Base-by-base conservation (phyloP, 2,329 filamentous ascomycete species). In the Plectosphaerella plurivora region DNA sequence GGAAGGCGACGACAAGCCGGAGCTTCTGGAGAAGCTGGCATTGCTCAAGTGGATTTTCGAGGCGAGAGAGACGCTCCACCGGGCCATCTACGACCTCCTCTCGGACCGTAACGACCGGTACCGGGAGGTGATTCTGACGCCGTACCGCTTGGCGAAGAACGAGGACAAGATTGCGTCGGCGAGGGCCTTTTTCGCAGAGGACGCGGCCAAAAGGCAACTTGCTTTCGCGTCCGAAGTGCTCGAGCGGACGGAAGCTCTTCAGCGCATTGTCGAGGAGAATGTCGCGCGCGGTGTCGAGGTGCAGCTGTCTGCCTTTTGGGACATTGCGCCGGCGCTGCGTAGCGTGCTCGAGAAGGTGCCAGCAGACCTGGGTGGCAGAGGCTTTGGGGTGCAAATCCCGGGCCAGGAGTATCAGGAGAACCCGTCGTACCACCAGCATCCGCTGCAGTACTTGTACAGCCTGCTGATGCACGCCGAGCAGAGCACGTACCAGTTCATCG, bases 11-110 rank as follows among this genome's bases (percentile, higher is more conserved):
- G 93, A 97, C 67, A 86, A 92, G 65, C 94, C 94, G 0, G 94
- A 99, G 68, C 78, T 97, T 0, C 76, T 97, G 3, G 94, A 99
- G 69, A 96, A 96, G 70, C 78, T 99, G 12, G 97, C 93, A 0
- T 81, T 97, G 47, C 78, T 97, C 14, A 99, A 97, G 64, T 97
- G 94, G 92, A 84, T 97, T 9, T 97, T 97, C 61, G 94, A 99
- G 67, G 88, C 89, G 1, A 86, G 92, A n/a, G 94, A 99, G 70
- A 79, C 82, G 46, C 77, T 97, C 9, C 87, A 97, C 71, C 86
- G 89, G 44, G 88, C 91, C 61, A 82, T 93, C 50, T 96, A 91
- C 64, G 89, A 95, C 60, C 74, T 97, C 11, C 81, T 96, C 35
- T 86, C 85, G 18, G 89, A 92, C 65, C 88, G 92, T 49, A 94